Evolutionary conservation across 495 filamentous ascomycete species (phyloP), one percentile per base, ranked within the genome.

Genomic region (Lichenothelia convexa): DNA sequence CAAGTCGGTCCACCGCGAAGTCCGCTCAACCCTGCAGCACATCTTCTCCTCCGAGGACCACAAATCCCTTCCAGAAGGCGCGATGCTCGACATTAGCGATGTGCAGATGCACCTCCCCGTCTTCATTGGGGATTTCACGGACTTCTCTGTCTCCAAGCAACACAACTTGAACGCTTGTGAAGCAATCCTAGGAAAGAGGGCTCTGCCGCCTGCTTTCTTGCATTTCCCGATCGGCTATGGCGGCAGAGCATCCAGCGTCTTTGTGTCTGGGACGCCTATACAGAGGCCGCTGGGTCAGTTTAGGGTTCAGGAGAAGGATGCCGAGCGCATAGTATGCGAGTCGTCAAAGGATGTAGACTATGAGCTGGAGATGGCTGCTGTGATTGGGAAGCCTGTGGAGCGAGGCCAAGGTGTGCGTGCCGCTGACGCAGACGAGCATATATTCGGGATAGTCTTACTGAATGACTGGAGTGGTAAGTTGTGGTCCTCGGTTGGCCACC

Each of bases 61-160:
- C 13, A 7, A 7, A 13, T 13, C 13, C 24, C 13, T 27, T 13
- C 7, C 24, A 27, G 24, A 27, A n/a, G n/a, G n/a, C n/a, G n/a
- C n/a, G n/a, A n/a, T n/a, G n/a, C n/a, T n/a, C n/a, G n/a, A n/a
- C 12, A 41, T 49, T 4, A 31, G 35, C 16, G 38, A 50, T 32
- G 49, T 47, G 2, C 31, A 34, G n/a, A 47, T 40, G 31, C 44
- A 47, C 18, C 44, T 52, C 8, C 49, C 49, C 9, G 45, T 52
- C 38, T 30, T 41, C 13, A 46, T 45, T 18, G 31, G 36, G 11
- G 49, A 43, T 1, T 52, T 44, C 39, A 38, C 44, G 13, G 49
- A 52, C 39, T 52, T 52, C 41, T 49, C 40, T 39, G 57, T 51
- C 27, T 59, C 55, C 18, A 45, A 61, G 6, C 41, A 52, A 21